Percentiles rank a stretch among this genome's conserved stretches.
Conservation (phyloP, 163 green algal species). For the Prototheca stagnorum region DNA sequence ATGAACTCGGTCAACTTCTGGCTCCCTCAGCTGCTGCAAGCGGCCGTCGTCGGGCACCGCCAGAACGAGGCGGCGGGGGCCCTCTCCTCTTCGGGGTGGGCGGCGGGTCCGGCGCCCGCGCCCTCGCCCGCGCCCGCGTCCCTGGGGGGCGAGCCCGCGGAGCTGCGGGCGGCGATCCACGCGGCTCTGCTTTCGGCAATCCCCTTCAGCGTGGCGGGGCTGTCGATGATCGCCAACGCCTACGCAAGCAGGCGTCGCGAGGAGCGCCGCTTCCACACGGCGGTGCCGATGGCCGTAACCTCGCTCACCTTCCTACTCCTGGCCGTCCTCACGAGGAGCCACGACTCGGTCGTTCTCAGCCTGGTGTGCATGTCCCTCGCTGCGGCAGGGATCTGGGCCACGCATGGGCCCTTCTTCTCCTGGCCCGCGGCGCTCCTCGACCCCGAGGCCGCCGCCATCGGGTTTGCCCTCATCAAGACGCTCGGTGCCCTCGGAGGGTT, state of each 20-base stretch:
- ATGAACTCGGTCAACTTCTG: slow-evolving; percentile 15
- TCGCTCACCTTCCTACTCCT: slow-evolving; percentile 1
- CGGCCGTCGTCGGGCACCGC: too few relatives aligned
- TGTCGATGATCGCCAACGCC: slow-evolving; percentile 1
- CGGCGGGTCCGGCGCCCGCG: background rate
- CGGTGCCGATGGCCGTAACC: slow-evolving; percentile 5
- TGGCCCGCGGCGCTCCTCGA: slow-evolving; percentile 23
- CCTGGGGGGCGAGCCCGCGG: too few relatives aligned
- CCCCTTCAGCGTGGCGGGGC: slow-evolving; percentile 1
- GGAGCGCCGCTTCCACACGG: slow-evolving; percentile 8
- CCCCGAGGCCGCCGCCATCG: slow-evolving; percentile 1
- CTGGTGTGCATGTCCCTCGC: slow-evolving; percentile 5
- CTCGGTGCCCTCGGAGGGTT: slow-evolving; percentile 25
- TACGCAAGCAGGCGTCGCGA: background rate
- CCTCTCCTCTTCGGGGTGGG: background rate
- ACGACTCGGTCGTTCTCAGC: slow-evolving; percentile 7
- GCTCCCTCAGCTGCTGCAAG: slow-evolving; percentile 1
- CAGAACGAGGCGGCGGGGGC: slow-evolving; percentile 5
- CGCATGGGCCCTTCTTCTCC: slow-evolving; percentile 28
- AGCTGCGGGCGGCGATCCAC: background rate
- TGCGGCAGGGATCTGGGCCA: slow-evolving; percentile 15
- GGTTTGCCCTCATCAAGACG: slow-evolving; percentile 27
- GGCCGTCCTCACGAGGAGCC: background rate
- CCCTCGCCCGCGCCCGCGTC: background rate
- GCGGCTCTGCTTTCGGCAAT: slow-evolving; percentile 9